Evolutionary conservation across 2,329 filamentous ascomycete species (phyloP).

Genomic region (Acrocalymma vagum): DNA sequence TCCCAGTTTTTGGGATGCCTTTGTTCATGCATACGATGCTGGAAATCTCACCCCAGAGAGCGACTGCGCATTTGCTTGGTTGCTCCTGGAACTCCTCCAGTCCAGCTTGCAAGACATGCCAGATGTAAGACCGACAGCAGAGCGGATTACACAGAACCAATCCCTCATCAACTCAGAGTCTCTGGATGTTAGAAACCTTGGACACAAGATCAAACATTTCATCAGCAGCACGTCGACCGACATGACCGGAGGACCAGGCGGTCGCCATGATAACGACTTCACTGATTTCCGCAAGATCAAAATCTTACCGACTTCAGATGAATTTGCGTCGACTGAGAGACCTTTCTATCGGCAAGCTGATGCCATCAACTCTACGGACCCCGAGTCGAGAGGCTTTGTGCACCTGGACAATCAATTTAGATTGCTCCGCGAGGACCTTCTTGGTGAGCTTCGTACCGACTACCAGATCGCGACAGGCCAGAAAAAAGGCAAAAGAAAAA

Average conservation of each 20-base stretch:
- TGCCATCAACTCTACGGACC: conserved; percentile 55
- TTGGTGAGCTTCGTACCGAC: conserved; percentile 71
- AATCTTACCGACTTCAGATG: conserved; percentile 72
- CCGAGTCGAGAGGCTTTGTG: conserved; percentile 49
- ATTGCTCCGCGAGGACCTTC: conserved; percentile 74
- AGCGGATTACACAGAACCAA: conserved; percentile 23
- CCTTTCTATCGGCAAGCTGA: conserved; percentile 64
- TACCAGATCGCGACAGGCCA: conserved; percentile 59
- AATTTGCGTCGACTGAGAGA: conserved; percentile 63
- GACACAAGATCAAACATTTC: conserved; percentile 58
- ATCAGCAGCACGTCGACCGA: conserved; percentile 61
- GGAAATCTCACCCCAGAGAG: conserved; percentile 29
- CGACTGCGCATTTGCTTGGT: conserved; percentile 46
- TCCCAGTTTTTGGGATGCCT: conserved; percentile 62
- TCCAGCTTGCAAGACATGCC: conserved; percentile 37
- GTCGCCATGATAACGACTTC: conserved; percentile 78
- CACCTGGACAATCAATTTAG: conserved; percentile 79
- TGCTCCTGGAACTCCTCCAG: conserved; percentile 58
- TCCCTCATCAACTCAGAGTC: conserved; percentile 44
- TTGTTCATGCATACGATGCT: conserved; percentile 45
- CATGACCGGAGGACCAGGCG: conserved; percentile 59
- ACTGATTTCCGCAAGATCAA: conserved; percentile 67
- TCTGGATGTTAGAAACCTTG: conserved; percentile 64
- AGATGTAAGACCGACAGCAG: conserved; percentile 34
- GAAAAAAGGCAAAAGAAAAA: conserved; percentile 56